These are phyloP conservation scores for Cyphellophora europaea DNA, from an alignment of 2,329 filamentous ascomycete genomes.

Conservation along the genomic window DNA sequence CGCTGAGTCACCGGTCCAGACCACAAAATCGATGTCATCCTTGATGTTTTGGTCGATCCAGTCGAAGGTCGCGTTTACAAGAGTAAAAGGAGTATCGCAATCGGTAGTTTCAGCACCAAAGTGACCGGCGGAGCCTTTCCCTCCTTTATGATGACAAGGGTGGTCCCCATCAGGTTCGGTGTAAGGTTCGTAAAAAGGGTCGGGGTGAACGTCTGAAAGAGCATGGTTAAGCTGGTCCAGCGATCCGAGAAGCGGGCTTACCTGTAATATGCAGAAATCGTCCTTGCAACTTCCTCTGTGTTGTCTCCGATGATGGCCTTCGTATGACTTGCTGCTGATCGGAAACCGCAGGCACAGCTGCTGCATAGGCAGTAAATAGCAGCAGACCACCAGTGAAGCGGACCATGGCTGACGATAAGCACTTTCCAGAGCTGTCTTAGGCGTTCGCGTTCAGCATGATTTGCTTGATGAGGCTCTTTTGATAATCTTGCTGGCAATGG, in stretches of 20 bases:
- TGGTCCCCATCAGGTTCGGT: constrained; percentile 58
- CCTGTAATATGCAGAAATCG: constrained; percentile 84
- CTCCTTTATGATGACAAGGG: constrained; percentile 71
- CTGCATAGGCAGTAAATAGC: constrained; percentile 14
- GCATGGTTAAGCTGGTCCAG: too few species aligned
- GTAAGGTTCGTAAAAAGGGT: constrained; percentile 74
- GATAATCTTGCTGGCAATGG: too few species aligned
- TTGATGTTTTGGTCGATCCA: constrained; percentile 76
- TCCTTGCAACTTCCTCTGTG: constrained; percentile 46
- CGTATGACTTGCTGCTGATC: constrained; percentile 1
- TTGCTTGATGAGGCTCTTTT: too few species aligned
- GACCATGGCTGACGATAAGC: constrained; percentile 14
- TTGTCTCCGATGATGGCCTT: constrained; percentile 3
- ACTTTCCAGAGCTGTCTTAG: too few species aligned
- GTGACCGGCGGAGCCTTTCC: constrained; percentile 55
- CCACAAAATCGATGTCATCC: constrained; percentile 75
- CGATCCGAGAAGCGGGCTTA: too few species aligned
- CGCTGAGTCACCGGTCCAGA: constrained; percentile 88
- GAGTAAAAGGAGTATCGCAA: constrained; percentile 73
- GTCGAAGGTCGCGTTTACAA: constrained; percentile 80
- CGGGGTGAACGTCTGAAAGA: constrained; percentile 87
- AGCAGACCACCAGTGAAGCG: constrained; percentile 13
- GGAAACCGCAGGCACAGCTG: constrained; percentile 11
- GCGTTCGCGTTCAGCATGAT: too few species aligned
- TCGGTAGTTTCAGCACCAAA: constrained; percentile 81